A percentile compares a stretch with the other conserved stretches of the same genome.
Conservation (phyloP, 1,284 basidiomycete species). For the Rhodotorula sp. region DNA sequence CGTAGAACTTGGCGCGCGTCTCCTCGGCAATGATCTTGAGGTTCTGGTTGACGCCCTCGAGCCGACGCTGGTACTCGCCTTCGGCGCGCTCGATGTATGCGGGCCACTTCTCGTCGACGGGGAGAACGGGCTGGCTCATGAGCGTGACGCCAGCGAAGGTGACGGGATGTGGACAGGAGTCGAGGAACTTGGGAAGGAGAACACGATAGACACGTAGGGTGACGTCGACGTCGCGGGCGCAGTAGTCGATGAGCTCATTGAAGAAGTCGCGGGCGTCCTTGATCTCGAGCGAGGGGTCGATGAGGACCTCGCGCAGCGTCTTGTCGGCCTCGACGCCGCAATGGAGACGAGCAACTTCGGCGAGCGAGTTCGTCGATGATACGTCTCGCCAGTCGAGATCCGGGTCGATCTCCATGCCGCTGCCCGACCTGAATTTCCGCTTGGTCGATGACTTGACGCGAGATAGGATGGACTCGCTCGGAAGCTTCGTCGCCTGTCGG, state of each 20-base stretch:
- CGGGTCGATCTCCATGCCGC: neutral
- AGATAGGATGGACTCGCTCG: conserved; percentile 3
- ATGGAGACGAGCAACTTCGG: conserved; percentile 87
- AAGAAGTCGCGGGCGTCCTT: conserved; percentile 68
- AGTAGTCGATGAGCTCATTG: conserved; percentile 80
- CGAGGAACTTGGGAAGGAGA: conserved; percentile 80
- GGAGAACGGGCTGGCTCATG: conserved; percentile 89
- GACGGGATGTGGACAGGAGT: conserved; percentile 85
- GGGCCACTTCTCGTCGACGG: conserved; percentile 87
- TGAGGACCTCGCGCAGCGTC: conserved; percentile 71
- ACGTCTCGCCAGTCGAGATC: conserved; percentile 83
- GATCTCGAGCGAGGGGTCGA: conserved; percentile 59
- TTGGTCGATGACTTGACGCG: neutral
- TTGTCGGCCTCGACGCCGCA: conserved; percentile 82
- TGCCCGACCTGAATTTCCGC: neutral
- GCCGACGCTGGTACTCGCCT: conserved; percentile 70
- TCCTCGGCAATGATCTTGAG: conserved; percentile 66
- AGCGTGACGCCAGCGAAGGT: conserved; percentile 86
- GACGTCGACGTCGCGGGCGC: conserved; percentile 76
- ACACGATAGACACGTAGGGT: conserved; percentile 80
- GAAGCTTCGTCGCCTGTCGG: conserved; percentile 24
- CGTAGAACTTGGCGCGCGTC: conserved; percentile 55
- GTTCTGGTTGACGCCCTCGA: conserved; percentile 67
- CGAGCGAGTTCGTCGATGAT: conserved; percentile 86
- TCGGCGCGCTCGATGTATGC: conserved; percentile 77